phyloP scores from a whole-genome alignment of 192 early-diverging fungal species.

The Mortierella alpina region DNA sequence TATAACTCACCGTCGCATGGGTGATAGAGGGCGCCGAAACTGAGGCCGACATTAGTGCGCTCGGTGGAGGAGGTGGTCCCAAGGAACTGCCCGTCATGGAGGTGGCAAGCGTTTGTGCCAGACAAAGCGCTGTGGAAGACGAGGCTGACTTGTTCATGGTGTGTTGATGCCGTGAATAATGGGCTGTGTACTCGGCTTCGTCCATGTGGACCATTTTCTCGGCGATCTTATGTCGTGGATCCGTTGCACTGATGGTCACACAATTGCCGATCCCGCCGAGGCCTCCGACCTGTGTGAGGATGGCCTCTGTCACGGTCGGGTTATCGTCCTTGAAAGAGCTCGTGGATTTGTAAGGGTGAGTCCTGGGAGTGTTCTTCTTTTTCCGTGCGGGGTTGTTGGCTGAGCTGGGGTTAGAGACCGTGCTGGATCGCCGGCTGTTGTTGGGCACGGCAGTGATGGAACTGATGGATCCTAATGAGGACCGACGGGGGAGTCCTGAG shows the following conservation, averaged over 20 bases:
- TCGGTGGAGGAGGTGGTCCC: neutral
- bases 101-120: constrained; percentile 24
- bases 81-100: constrained; percentile 16
- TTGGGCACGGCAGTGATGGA: neutral
- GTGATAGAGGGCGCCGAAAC: constrained; percentile 25
- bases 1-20: constrained; percentile 1
- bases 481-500: constrained; percentile 12
- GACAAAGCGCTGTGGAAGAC: neutral
- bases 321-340: constrained; percentile 47
- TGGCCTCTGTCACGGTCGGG: constrained; percentile 44
- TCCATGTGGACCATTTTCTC: constrained; percentile 51
- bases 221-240: constrained; percentile 44
- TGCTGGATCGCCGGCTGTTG: constrained; percentile 27
- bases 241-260: constrained; percentile 19
- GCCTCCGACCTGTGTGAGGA: constrained; percentile 44
- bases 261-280: constrained; percentile 38
- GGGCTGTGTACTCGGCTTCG: constrained; percentile 41
- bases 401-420: constrained; percentile 8
- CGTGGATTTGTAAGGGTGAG: constrained; percentile 49
- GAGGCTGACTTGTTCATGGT: constrained; percentile 41
- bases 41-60: constrained; percentile 30
- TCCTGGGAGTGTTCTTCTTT: constrained; percentile 48
- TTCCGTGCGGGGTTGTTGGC: constrained; percentile 34
- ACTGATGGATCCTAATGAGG: constrained; percentile 25
- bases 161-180: constrained; percentile 43